Percentiles rank a stretch among this genome's conserved stretches.
phyloP scores from a whole-genome alignment of 1,139 yeast genomes.

The Kodamaea arcana region DNA sequence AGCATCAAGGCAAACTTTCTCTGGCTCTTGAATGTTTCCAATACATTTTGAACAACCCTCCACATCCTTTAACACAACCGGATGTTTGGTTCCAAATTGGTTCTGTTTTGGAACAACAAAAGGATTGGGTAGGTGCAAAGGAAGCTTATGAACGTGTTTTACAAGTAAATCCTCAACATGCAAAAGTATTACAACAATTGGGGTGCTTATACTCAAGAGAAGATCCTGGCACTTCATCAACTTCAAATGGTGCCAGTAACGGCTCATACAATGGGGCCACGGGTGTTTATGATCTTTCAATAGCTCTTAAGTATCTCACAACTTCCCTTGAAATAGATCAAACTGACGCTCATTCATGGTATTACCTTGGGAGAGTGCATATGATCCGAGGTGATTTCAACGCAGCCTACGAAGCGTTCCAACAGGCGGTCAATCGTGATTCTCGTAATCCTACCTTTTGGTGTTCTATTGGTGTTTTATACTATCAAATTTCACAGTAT shows the following conservation, averaged over 20 bases:
- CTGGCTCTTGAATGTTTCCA: conserved; percentile 92
- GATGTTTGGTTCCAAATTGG: conserved; percentile 99
- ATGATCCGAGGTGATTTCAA: conserved; percentile 94
- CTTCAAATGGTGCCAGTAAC: conserved; percentile 24
- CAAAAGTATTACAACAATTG: conserved; percentile 90
- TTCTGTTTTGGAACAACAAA: conserved; percentile 88
- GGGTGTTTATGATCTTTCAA: conserved; percentile 67
- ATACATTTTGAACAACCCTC: conserved; percentile 86
- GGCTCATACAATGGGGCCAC: conserved; percentile 9
- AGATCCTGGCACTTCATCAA: conserved; percentile 28
- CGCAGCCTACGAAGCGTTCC: conserved; percentile 96
- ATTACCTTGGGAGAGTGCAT: conserved; percentile 91
- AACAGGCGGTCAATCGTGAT: conserved; percentile 96
- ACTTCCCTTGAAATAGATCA: conserved; percentile 88
- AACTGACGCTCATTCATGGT: conserved; percentile 95
- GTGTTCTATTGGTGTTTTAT: conserved; percentile 97
- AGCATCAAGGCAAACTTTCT: conserved; percentile 84
- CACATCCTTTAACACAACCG: conserved; percentile 91
- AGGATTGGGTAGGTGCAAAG: conserved; percentile 86
- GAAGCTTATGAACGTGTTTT: conserved; percentile 94
- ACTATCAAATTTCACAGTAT: conserved; percentile 92
- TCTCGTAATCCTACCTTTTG: conserved; percentile 96
- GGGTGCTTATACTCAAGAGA: conserved; percentile 95
- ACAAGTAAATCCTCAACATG: conserved; percentile 86
- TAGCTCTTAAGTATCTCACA: conserved; percentile 75